Base-by-base conservation (phyloP, 768 basidiomycete species). In the Coprinopsis strossmayeri region DNA sequence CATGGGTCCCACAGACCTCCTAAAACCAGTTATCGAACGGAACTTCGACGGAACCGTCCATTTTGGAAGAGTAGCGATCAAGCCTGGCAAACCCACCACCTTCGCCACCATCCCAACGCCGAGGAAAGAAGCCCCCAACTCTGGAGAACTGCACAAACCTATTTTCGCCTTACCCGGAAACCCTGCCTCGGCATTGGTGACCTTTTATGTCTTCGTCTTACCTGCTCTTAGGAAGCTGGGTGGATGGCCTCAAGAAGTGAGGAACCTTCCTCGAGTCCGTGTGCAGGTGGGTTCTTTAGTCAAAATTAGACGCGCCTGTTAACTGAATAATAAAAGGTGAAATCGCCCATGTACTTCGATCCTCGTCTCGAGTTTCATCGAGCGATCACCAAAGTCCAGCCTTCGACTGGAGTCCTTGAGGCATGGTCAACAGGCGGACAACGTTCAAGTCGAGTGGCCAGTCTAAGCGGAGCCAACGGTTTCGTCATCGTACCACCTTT, bases 151-250 rank as follows among this genome's bases (percentile, higher is more conserved):
- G 7, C 59, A 61, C 25, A 89, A 84, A 55, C 81, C 82, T 3
- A 58, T 90, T 10, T 94, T 95, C 58, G 90, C 88, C 0, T 75
- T 95, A 1, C 91, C 91, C 0, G 91, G 91, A 1, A 93, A 94
- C 61, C 91, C 91, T 0, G 91, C 91, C 0, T 84, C 84, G 2
- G 91, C 91, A 13, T 72, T 95, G 17, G 90, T 92, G 11, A 90
- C 82, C 5, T 92, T 92, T 65, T 76, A 89, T 56, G 61, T 92
- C 1, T 92, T 92, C 58, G 90, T 91, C 15, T 61, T 93, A 0
- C 91, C 91, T 5, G 87, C 89, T 7, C 68, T 94, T 38, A 68
- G 90, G 50, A 73, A 63, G 46, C 63, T 92, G 37, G 87, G 84
- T 1, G 88, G 88, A 2, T 91, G 79, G 78, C 73, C 74, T 0